Evolutionary conservation across 2,329 filamentous ascomycete species (phyloP).

Genomic region (Elsinoe arachidis): DNA sequence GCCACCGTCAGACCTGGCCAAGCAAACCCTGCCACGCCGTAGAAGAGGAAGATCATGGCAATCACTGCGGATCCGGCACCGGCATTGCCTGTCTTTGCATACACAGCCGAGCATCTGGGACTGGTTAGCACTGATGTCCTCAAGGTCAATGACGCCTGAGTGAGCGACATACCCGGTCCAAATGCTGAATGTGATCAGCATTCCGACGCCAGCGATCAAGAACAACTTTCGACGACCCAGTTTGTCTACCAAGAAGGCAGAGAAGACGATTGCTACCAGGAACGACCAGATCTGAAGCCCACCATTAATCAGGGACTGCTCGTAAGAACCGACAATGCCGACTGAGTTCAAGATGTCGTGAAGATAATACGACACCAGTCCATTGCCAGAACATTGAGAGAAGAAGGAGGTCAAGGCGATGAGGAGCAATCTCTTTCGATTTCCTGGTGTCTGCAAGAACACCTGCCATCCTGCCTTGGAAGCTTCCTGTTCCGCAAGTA

Average conservation of each 20-base stretch:
- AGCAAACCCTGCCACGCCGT: slow-evolving; percentile 30
- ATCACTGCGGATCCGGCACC: slow-evolving; percentile 29
- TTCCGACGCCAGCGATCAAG: slow-evolving; percentile 27
- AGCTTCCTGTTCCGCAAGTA: slow-evolving; percentile 43
- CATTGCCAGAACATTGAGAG: slow-evolving; percentile 48
- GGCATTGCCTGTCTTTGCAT: slow-evolving; percentile 30
- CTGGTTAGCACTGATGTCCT: no score
- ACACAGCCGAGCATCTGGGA: slow-evolving; percentile 35
- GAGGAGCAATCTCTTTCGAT: slow-evolving; percentile 45
- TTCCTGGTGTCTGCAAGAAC: slow-evolving; percentile 34
- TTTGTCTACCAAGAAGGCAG: slow-evolving; percentile 25
- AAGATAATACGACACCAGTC: slow-evolving; percentile 34
- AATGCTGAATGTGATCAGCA: slow-evolving; percentile 30
- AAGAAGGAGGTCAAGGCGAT: slow-evolving; percentile 44
- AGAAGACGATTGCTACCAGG: slow-evolving; percentile 42
- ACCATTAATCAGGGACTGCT: slow-evolving; percentile 35
- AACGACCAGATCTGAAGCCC: slow-evolving; percentile 54
- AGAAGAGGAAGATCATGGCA: slow-evolving; percentile 33
- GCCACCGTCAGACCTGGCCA: slow-evolving; percentile 23
- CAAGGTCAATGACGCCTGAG: no score
- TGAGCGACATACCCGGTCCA: slow-evolving; percentile 26
- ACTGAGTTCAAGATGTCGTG: slow-evolving; percentile 22
- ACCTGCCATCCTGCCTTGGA: slow-evolving; percentile 18
- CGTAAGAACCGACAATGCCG: slow-evolving; percentile 23
- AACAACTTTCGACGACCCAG: slow-evolving; percentile 26